Evolutionary conservation across 495 filamentous ascomycete species (phyloP).

Genomic region (Podospora tetraspora): DNA sequence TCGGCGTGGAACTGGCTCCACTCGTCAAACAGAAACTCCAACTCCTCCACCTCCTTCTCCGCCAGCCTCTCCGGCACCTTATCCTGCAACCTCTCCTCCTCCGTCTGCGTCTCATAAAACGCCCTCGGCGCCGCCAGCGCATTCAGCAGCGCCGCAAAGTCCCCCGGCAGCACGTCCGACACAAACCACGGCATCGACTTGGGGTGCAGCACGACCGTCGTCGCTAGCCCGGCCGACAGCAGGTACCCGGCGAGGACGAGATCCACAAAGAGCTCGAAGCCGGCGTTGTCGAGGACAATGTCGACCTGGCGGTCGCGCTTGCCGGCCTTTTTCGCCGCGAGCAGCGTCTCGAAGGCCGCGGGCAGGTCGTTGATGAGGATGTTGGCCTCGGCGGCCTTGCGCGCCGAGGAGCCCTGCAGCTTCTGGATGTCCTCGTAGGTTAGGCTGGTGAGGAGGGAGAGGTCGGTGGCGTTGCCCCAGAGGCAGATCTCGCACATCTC

Average conservation of each 20-base stretch:
- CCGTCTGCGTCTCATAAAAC: constrained; percentile 69
- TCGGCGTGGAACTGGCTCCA: constrained; percentile 77
- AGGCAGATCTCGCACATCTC: constrained; percentile 97
- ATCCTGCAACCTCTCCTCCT: constrained; percentile 55
- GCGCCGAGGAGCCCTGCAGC: constrained; percentile 79
- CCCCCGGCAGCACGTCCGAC: constrained; percentile 80
- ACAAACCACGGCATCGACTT: constrained; percentile 98
- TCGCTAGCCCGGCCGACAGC: constrained; percentile 73
- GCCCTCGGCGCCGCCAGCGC: constrained; percentile 65
- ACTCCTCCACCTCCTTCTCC: constrained; percentile 59
- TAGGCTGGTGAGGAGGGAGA: constrained; percentile 82
- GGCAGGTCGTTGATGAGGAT: constrained; percentile 81
- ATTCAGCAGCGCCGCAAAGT: constrained; percentile 74
- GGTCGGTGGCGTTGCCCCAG: constrained; percentile 96
- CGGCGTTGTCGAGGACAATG: constrained; percentile 92
- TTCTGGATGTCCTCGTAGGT: constrained; percentile 96
- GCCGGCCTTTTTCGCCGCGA: constrained; percentile 55
- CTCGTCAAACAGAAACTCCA: constrained; percentile 71
- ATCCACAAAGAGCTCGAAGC: constrained; percentile 95
- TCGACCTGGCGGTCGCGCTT: constrained; percentile 65
- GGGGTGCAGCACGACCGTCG: constrained; percentile 81
- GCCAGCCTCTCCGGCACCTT: constrained; percentile 54
- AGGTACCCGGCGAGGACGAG: constrained; percentile 86
- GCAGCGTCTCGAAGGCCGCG: constrained; percentile 64
- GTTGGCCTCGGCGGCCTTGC: constrained; percentile 79